Conservation (phyloP, 768 basidiomycete genomes). For the Lactarius trivialis region DNA sequence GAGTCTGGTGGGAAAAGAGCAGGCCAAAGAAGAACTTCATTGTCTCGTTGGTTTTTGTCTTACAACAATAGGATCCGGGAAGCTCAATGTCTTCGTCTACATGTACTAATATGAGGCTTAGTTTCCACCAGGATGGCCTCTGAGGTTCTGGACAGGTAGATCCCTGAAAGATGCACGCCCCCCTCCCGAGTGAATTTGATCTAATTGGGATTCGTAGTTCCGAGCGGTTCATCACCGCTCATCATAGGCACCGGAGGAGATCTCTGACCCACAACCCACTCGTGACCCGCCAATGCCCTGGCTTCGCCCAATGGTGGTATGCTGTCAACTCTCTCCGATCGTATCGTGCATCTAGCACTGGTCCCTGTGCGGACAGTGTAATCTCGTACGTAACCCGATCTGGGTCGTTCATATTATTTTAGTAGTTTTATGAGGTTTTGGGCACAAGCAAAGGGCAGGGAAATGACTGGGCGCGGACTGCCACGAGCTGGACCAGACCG, state of each 20-base stretch:
- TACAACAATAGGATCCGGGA: not conserved
- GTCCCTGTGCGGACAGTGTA: not conserved
- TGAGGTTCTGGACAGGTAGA: not conserved
- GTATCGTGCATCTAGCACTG: not conserved
- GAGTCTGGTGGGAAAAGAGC: not conserved
- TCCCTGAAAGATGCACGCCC: not conserved
- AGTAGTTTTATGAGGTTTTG: not conserved
- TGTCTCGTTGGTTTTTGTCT: not conserved
- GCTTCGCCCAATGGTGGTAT: not conserved
- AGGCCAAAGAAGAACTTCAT: not conserved
- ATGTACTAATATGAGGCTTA: not conserved
- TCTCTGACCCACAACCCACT: not conserved
- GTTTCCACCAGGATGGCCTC: not conserved
- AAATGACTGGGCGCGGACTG: not conserved
- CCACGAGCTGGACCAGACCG: not conserved
- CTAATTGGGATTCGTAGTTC: not conserved
- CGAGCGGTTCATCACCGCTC: constrained; percentile 15
- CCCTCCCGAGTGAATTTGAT: not conserved
- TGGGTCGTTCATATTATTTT: not conserved
- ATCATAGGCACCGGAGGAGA: constrained; percentile 10
- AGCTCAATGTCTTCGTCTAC: not conserved
- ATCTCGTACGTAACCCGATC: not conserved
- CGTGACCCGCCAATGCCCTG: constrained; percentile 1
- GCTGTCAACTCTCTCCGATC: constrained; percentile 11
- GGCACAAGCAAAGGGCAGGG: not conserved